phyloP scores from a whole-genome alignment of 257 asterid genomes.

The Solanum commersonii region DNA sequence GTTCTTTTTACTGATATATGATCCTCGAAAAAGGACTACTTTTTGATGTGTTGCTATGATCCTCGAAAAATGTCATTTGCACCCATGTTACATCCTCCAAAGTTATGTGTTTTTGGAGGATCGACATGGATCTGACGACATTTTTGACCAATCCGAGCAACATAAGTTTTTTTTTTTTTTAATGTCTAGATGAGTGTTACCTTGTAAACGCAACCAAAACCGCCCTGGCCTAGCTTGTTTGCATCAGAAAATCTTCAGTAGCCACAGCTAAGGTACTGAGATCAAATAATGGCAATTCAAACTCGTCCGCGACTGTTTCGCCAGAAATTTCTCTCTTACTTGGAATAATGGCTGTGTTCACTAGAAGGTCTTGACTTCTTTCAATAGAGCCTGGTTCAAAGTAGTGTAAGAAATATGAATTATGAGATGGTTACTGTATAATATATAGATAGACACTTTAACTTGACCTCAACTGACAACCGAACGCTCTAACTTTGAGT shows the following conservation, averaged over 20 bases:
- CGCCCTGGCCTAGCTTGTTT: conserved; percentile 11
- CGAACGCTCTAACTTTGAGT: background rate
- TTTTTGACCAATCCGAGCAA: background rate
- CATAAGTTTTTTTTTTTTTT: background rate
- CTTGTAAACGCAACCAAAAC: conserved; percentile 16
- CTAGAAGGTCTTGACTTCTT: conserved; percentile 42
- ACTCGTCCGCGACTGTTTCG: conserved; percentile 33
- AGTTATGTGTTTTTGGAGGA: background rate
- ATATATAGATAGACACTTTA: background rate
- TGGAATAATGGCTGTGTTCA: conserved; percentile 24
- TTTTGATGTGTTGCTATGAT: background rate
- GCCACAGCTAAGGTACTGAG: conserved; percentile 4
- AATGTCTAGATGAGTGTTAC: background rate
- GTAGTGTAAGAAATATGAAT: background rate
- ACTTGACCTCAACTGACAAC: background rate
- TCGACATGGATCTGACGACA: background rate
- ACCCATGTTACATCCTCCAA: background rate
- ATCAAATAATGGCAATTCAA: conserved; percentile 19
- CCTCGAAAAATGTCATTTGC: background rate
- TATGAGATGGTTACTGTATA: background rate
- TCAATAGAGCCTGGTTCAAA: conserved; percentile 28
- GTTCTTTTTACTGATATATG: background rate
- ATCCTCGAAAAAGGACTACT: background rate
- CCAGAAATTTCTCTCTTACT: conserved; percentile 31
- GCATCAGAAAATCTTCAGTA: conserved; percentile 7